Evolutionary conservation across 768 basidiomycete genomes (phyloP), one percentile per base, ranked within the genome.

Genomic region (Podaxis carcinomalis): DNA sequence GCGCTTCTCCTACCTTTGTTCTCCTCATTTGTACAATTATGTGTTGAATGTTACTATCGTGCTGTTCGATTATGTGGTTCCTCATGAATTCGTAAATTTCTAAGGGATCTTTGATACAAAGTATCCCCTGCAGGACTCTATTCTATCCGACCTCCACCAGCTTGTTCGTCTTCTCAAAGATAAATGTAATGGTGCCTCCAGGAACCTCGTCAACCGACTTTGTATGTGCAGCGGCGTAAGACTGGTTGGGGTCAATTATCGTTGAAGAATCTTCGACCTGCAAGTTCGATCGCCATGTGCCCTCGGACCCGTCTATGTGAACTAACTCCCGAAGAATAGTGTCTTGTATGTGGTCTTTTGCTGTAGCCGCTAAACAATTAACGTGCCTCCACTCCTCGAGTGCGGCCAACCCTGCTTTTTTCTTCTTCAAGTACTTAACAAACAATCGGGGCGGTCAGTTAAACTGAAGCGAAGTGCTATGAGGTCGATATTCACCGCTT

Each of bases 331-430:
- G 82, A 21, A 94, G 78, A 54, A 92, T 74, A 25, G 80, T 78
- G 70, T 94, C 92, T 51, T 85, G 81, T 52, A 93, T 78, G 14
- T 79, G 72, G 21, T 83, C 78, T 49, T 70, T 68, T 1, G 80
- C 74, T 14, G 73, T 69, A 4, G 74, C 65, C 49, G 74, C 76
- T 19, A 90, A 73, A 68, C 92, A 91, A 68, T 93, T 85, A 71
- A 93, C 83, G 68, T 96, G 94, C 23, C 81, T 87, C 93, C 93
- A 96, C 68, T 91, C 85, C 47, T 84, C 83, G 35, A 96, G 80
- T 3, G 87, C 80, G 4, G 89, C 86, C 39, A 95, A 80, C 56
- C 78, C 86, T 7, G 77, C 79, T 65, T 82, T 85, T 77, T 89
- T 88, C 74, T 85, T 88, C 67, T 82, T 80, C 63, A 85, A 63